Evolutionary conservation across 2,329 filamentous ascomycete species (phyloP).

Genomic region (Trichoderma gracile): DNA sequence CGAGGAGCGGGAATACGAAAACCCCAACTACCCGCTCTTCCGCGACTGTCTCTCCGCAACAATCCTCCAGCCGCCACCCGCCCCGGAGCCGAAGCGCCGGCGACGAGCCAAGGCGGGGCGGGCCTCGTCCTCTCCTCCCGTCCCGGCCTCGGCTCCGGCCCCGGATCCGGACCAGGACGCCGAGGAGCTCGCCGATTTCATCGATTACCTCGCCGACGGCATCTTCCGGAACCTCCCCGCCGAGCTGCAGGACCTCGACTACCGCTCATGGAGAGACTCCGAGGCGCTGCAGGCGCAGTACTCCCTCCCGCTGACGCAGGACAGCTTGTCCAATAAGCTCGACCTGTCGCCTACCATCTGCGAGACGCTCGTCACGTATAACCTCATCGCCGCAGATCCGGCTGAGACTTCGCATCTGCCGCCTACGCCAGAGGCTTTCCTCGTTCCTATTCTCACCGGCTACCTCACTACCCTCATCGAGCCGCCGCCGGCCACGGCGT

Average conservation of each 20-base stretch:
- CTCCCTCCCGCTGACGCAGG: constrained; percentile 56
- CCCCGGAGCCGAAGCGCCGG: constrained; percentile 49
- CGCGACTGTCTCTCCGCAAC: constrained; percentile 71
- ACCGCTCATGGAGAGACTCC: constrained; percentile 51
- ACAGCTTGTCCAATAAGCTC: constrained; percentile 54
- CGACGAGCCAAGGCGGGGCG: constrained; percentile 34
- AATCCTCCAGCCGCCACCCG: constrained; percentile 60
- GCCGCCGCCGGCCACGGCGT: constrained; percentile 63
- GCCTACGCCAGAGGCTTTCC: constrained; percentile 53
- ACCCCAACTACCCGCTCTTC: constrained; percentile 58
- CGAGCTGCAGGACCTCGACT: constrained; percentile 61
- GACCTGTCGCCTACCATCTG: constrained; percentile 55
- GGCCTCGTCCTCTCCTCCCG: not conserved
- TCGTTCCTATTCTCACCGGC: constrained; percentile 61
- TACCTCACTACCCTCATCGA: constrained; percentile 62
- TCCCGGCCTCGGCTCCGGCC: constrained; percentile 9
- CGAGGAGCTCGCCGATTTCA: constrained; percentile 76
- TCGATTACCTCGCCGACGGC: constrained; percentile 72
- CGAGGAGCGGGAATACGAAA: constrained; percentile 17
- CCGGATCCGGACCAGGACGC: constrained; percentile 42
- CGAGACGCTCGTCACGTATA: constrained; percentile 70
- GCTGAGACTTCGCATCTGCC: constrained; percentile 39
- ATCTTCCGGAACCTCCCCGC: constrained; percentile 66
- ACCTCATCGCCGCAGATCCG: constrained; percentile 52
- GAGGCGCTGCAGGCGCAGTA: constrained; percentile 55